Evolutionary conservation across 2,329 filamentous ascomycete genomes (phyloP), one percentile per base, ranked within the genome.

Genomic region (Ceratocystis smalleyi): DNA sequence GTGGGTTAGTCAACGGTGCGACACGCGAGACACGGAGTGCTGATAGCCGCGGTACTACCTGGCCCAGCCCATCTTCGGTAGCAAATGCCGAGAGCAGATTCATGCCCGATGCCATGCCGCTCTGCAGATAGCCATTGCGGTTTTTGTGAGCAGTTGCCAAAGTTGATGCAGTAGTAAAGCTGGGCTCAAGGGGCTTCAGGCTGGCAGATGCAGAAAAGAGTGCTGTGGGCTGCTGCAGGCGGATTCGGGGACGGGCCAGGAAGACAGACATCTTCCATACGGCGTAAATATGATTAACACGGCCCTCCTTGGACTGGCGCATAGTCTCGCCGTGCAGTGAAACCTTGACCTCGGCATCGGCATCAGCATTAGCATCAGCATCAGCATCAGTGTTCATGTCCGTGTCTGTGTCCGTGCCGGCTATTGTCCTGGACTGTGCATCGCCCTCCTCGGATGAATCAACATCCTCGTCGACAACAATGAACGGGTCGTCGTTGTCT

Each of bases 1-100:
- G 82, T 27, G 78, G 77, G 60, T 83, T 81, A 1, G 84, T 83
- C 51, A 83, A 79, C 4, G 87, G 88, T 5, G 85, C 83, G 3
- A 91, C 86, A 67, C 86, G 83, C 51, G 86, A 89, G 43, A 92
- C 87, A 59, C 88, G 80, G 67, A 87, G 77, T 4, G 88, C 87
- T 8, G 88, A 90, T 1, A 94, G 77, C 35, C 82, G 81, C 59
- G 88, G 86, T 68, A 79, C 79, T 30, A 83, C 75, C 43, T 84
- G 83, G 17, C 75, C 77, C 19, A 90, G 76, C 30, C 79, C 80
- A 24, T 84, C 81, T 70, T 91, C 88, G 67, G 77, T 78, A 62
- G 80, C 79, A 67, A 92, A 88, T 2, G 88, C 81, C 70, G 88
- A 85, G 15, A 94, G 81, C n/a, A 92, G 77, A 72, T 92, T 94